phyloP scores from a whole-genome alignment of 805 yeast species.

The Metschnikowia similis region DNA sequence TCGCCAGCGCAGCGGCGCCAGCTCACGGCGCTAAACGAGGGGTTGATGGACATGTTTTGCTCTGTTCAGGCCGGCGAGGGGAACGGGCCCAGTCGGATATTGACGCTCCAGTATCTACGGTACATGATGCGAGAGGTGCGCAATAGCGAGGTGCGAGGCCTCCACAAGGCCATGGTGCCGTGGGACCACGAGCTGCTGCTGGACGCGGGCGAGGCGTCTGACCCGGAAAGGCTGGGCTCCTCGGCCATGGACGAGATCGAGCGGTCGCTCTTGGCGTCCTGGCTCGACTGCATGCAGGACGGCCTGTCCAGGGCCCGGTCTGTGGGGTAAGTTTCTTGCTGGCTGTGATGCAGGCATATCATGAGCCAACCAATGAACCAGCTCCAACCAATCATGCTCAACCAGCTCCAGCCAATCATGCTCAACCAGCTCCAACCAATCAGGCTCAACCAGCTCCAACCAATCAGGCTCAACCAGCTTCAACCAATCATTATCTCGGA shows the following conservation, averaged over 20 bases:
- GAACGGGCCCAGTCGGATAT: conserved; percentile 16
- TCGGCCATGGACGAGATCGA: conserved; percentile 36
- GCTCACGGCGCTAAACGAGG: conserved; percentile 1
- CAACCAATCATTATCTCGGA: too few relatives aligned
- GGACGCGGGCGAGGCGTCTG: background rate
- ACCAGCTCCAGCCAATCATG: too few relatives aligned
- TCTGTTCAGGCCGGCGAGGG: background rate
- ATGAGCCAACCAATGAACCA: too few relatives aligned
- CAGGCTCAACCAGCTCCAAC: too few relatives aligned
- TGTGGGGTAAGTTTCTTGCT: too few relatives aligned
- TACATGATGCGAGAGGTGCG: conserved; percentile 37
- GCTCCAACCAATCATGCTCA: too few relatives aligned
- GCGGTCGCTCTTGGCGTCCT: conserved; percentile 34
- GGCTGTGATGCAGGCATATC: too few relatives aligned
- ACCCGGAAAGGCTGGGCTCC: background rate
- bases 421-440: too few relatives aligned
- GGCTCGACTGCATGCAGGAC: conserved; percentile 33
- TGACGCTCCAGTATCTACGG: conserved; percentile 38
- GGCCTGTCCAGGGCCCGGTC: too few relatives aligned
- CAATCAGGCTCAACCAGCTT: too few relatives aligned
- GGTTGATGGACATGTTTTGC: background rate
- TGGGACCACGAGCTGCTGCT: background rate
- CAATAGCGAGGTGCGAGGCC: conserved; percentile 8
- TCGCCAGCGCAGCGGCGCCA: conserved; percentile 4
- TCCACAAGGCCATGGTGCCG: conserved; percentile 35